These are phyloP conservation scores for Trichoderma endophyticum DNA, from an alignment of 2,329 filamentous ascomycete genomes.

Conservation along the genomic window DNA sequence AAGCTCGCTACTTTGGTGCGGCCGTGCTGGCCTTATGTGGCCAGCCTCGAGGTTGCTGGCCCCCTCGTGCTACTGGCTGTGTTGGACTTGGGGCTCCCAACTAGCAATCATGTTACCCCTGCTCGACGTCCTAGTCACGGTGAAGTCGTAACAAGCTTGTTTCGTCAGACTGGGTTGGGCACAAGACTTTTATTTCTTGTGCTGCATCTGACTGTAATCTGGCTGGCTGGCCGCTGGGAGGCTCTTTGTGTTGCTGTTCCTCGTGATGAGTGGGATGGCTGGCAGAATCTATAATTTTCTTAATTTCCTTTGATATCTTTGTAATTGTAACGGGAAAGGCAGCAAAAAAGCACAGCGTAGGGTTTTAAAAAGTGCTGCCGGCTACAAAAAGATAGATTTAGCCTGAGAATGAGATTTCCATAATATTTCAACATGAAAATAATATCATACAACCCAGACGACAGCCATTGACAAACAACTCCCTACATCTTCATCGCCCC, in stretches of 20 bases:
- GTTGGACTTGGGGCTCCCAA: slow-evolving; percentile 55
- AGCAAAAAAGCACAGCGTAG: not conserved
- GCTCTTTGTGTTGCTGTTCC: slow-evolving; percentile 31
- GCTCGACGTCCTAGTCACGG: slow-evolving; percentile 18
- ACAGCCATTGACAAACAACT: no score
- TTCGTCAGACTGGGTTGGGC: slow-evolving; percentile 30
- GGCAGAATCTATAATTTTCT: slow-evolving; percentile 23
- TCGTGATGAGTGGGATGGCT: slow-evolving; percentile 31
- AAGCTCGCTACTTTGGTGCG: slow-evolving; percentile 65
- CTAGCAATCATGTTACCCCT: not conserved
- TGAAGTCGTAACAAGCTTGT: slow-evolving; percentile 20
- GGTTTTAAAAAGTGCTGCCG: not conserved
- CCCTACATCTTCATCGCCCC: slow-evolving; percentile 24
- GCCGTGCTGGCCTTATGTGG: slow-evolving; percentile 69
- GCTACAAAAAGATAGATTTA: not conserved
- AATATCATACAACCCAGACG: not conserved
- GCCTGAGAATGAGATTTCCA: not conserved
- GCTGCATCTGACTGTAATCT: slow-evolving; percentile 35
- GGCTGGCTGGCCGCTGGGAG: slow-evolving; percentile 35
- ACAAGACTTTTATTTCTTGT: slow-evolving; percentile 32
- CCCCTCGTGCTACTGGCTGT: slow-evolving; percentile 67
- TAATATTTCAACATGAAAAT: not conserved
- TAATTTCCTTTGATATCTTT: not conserved
- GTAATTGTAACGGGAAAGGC: not conserved
- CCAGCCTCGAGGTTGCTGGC: slow-evolving; percentile 62